Percentiles rank a stretch among this genome's conserved stretches.
Evolutionary conservation across 2,329 filamentous ascomycete genomes (phyloP).

Genomic region (Microdochium trichocladiopsis): DNA sequence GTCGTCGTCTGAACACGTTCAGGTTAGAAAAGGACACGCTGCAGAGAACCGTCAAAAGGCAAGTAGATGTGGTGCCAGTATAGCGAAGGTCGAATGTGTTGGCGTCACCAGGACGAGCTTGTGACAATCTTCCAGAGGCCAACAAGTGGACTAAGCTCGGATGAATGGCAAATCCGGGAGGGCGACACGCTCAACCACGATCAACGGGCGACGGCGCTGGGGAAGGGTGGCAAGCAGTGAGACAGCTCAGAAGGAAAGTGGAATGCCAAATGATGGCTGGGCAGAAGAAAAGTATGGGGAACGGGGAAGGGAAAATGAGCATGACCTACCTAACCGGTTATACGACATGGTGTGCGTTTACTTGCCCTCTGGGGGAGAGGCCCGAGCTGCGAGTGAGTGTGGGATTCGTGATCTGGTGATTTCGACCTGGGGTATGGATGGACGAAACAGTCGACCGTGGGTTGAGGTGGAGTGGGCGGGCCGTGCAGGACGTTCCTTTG

Average conservation of each 20-base stretch:
- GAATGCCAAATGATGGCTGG: slow-evolving; percentile 1
- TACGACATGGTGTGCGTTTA: slow-evolving; percentile 53
- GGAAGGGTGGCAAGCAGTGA: neutral
- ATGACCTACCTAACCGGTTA: slow-evolving; percentile 62
- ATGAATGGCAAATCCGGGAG: neutral
- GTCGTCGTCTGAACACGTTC: slow-evolving; percentile 42
- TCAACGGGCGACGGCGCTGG: neutral
- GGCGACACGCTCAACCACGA: neutral
- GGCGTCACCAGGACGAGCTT: slow-evolving; percentile 2
- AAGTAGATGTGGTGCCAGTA: too few species aligned
- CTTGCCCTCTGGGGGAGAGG: neutral
- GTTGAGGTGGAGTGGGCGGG: neutral
- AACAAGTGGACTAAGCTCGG: neutral
- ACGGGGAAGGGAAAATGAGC: slow-evolving; percentile 8
- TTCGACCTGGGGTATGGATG: neutral
- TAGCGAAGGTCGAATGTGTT: too few species aligned
- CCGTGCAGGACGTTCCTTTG: neutral
- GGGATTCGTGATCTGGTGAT: neutral
- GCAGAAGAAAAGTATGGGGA: slow-evolving; percentile 12
- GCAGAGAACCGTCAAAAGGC: too few species aligned
- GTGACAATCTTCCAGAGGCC: neutral
- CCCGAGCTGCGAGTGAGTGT: neutral
- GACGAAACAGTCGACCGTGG: neutral
- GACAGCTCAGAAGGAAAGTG: neutral
- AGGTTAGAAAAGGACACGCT: slow-evolving; percentile 7